phyloP scores from a whole-genome alignment of 129 eudicot species.

The Arctium lappa region DNA sequence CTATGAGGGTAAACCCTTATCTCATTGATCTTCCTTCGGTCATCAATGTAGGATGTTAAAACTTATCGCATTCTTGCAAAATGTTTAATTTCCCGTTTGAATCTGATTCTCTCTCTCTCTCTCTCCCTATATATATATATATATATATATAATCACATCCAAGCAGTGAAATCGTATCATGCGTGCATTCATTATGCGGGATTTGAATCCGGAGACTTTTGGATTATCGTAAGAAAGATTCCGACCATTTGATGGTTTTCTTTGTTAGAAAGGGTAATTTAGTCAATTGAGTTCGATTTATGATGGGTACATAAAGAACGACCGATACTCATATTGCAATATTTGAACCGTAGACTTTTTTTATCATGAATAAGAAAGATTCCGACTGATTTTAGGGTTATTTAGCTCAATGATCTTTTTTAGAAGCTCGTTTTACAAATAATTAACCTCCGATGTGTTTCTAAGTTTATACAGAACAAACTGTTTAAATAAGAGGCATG shows the following conservation, averaged over 20 bases:
- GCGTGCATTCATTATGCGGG: background rate
- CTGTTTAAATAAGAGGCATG: background rate
- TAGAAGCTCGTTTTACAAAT: background rate
- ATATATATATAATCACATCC: background rate
- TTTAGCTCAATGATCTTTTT: background rate
- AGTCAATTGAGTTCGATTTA: background rate
- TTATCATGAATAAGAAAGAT: background rate
- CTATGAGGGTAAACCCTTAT: too few species aligned
- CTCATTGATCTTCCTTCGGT: too few species aligned
- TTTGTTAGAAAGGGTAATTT: background rate
- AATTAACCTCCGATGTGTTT: background rate
- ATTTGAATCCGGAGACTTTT: background rate
- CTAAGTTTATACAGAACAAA: background rate
- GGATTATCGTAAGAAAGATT: constrained; percentile 1
- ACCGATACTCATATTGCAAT: background rate
- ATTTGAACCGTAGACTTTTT: background rate
- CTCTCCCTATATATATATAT: too few species aligned
- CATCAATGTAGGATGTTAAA: too few species aligned
- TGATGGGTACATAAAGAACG: background rate
- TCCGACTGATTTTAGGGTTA: background rate
- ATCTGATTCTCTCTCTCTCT: too few species aligned
- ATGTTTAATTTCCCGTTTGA: too few species aligned
- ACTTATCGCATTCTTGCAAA: too few species aligned
- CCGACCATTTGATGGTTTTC: background rate
- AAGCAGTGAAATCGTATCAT: background rate